Conservation (phyloP, 306 rosid species). For the Gastrolobium villosum region DNA sequence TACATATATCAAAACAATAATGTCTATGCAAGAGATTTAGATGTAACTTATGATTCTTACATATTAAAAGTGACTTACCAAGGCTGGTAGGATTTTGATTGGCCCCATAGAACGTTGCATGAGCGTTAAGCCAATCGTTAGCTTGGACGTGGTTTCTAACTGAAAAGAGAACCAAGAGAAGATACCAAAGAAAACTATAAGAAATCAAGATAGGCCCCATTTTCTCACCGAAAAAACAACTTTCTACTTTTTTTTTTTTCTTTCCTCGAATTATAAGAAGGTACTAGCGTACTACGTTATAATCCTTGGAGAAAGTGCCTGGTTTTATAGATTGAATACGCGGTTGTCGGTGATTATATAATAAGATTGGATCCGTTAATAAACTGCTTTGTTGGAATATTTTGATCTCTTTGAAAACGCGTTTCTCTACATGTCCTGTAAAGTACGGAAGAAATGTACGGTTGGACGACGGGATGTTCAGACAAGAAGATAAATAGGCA, state of each 20-base stretch:
- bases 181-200: slow-evolving; percentile 40
- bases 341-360: slow-evolving; percentile 71
- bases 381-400: slow-evolving; percentile 2
- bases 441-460: slow-evolving; percentile 50
- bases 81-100: slow-evolving; percentile 73
- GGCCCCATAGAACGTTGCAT: slow-evolving; percentile 91
- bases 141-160: slow-evolving; percentile 53
- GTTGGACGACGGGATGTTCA: slow-evolving; percentile 27
- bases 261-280: slow-evolving; percentile 4
- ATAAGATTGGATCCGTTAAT: slow-evolving; percentile 48
- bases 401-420: slow-evolving; percentile 51
- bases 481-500: slow-evolving; percentile 56
- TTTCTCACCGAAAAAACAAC: slow-evolving; percentile 44
- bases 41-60: neutral
- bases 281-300: neutral
- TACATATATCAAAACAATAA: neutral
- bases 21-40: neutral
- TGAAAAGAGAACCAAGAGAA: slow-evolving; percentile 47
- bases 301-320: slow-evolving; percentile 27
- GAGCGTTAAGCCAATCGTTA: slow-evolving; percentile 74
- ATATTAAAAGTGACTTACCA: slow-evolving; percentile 54
- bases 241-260: slow-evolving; percentile 12
- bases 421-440: slow-evolving; percentile 39
- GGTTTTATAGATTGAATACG: slow-evolving; percentile 59
- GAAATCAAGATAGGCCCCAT: slow-evolving; percentile 50